A percentile compares a stretch with the other conserved stretches of the same genome.
Evolutionary conservation across 306 rosid species (phyloP).

Genomic region (Ceratonia siliqua): DNA sequence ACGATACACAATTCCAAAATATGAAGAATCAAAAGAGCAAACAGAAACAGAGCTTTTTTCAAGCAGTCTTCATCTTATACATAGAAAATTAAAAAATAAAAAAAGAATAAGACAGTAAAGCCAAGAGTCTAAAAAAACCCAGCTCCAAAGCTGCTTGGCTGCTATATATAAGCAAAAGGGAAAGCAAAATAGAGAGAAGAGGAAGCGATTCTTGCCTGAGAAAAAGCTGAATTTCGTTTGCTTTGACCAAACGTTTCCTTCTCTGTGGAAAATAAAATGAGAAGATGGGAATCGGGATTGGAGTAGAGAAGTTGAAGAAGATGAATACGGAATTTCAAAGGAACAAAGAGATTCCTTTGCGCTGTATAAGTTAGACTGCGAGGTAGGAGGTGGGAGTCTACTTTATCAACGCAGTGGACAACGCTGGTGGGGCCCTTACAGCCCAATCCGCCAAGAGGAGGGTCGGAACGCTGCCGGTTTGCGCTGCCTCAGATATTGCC

Average conservation of each 20-base stretch:
- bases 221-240: constrained; percentile 34
- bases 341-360: constrained; percentile 26
- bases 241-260: constrained; percentile 30
- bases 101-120: neutral
- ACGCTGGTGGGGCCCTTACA: constrained; percentile 39
- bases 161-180: neutral
- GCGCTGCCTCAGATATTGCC: neutral
- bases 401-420: constrained; percentile 25
- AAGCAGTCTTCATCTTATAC: neutral
- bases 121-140: neutral
- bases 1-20: neutral
- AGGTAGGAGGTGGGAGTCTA: neutral
- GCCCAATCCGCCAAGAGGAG: constrained; percentile 29
- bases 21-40: constrained; percentile 16
- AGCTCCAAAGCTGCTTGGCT: neutral
- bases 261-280: constrained; percentile 13
- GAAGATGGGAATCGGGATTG: neutral
- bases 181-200: neutral
- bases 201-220: constrained; percentile 48
- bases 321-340: constrained; percentile 25
- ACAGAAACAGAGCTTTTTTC: constrained; percentile 1
- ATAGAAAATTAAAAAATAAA: neutral
- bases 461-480: constrained; percentile 33
- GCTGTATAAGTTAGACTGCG: constrained; percentile 23
- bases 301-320: constrained; percentile 7